Conservation (phyloP, 768 basidiomycete species). For the Leccinum sublutescens region DNA sequence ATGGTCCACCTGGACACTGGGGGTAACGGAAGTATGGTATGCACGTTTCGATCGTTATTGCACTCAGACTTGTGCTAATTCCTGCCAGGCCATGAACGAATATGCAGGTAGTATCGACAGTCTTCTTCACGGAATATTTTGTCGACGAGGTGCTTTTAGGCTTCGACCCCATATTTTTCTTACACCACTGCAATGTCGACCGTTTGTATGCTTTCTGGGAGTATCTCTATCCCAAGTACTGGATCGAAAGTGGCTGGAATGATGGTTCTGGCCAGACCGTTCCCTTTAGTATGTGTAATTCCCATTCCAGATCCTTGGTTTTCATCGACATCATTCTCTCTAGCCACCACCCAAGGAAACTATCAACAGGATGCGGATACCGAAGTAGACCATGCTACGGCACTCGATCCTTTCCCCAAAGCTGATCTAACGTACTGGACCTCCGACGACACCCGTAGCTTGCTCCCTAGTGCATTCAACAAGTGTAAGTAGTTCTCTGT, state of each 20-base stretch:
- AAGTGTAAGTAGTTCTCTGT: conserved; percentile 7
- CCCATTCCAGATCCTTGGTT: neutral
- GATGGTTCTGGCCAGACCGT: neutral
- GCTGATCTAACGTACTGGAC: conserved; percentile 10
- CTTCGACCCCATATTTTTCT: conserved; percentile 20
- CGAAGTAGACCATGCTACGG: neutral
- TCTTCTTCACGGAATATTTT: neutral
- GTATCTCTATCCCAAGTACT: conserved; percentile 21
- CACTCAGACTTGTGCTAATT: neutral
- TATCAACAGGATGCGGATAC: conserved; percentile 1
- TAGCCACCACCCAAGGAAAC: conserved; percentile 6
- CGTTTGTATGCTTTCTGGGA: conserved; percentile 26
- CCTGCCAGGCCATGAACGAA: conserved; percentile 10
- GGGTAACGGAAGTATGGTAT: conserved; percentile 19
- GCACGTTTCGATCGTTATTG: neutral
- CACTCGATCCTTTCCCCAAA: conserved; percentile 18
- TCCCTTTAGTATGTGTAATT: conserved; percentile 12
- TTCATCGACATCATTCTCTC: neutral
- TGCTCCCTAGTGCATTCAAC: neutral
- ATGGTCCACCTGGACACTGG: conserved; percentile 18
- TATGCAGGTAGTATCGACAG: conserved; percentile 15
- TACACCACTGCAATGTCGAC: conserved; percentile 21
- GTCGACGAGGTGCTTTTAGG: neutral
- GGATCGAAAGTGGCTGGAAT: conserved; percentile 18
- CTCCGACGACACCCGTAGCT: conserved; percentile 12